phyloP scores from a whole-genome alignment of 441 rosid species.

The Aquilaria agallochum region DNA sequence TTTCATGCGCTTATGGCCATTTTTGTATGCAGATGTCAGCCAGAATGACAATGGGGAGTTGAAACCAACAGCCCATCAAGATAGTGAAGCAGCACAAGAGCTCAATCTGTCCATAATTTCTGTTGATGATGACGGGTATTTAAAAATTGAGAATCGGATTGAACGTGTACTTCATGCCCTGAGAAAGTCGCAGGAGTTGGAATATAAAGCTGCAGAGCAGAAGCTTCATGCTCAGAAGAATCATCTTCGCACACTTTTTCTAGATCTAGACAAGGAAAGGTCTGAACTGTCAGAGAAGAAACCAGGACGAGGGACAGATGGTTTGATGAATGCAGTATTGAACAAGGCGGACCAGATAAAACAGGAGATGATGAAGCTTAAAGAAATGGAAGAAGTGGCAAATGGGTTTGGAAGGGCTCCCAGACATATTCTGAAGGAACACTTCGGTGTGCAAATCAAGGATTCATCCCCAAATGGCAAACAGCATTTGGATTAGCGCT shows the following conservation, averaged over 20 bases:
- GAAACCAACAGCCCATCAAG: slow-evolving; percentile 23
- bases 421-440: slow-evolving; percentile 39
- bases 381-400: slow-evolving; percentile 63
- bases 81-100: slow-evolving; percentile 12
- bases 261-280: slow-evolving; percentile 59
- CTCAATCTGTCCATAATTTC: slow-evolving; percentile 28
- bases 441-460: slow-evolving; percentile 39
- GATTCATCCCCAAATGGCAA: slow-evolving; percentile 5
- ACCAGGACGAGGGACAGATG: slow-evolving; percentile 21
- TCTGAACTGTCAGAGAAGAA: slow-evolving; percentile 26
- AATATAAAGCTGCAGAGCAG: slow-evolving; percentile 58
- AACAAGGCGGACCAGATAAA: slow-evolving; percentile 47
- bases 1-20: neutral
- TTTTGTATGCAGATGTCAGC: slow-evolving; percentile 24
- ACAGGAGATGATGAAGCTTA: slow-evolving; percentile 44
- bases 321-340: slow-evolving; percentile 27
- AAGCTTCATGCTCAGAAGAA: slow-evolving; percentile 55
- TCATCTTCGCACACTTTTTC: slow-evolving; percentile 41
- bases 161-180: slow-evolving; percentile 43
- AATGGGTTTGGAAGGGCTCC: slow-evolving; percentile 72
- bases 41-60: slow-evolving; percentile 21
- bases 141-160: slow-evolving; percentile 55
- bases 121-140: slow-evolving; percentile 33
- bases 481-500: too few relatives aligned
- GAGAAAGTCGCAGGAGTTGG: slow-evolving; percentile 47